Evolutionary conservation across 805 yeast genomes (phyloP).

Genomic region (Sungouiella thailandica): DNA sequence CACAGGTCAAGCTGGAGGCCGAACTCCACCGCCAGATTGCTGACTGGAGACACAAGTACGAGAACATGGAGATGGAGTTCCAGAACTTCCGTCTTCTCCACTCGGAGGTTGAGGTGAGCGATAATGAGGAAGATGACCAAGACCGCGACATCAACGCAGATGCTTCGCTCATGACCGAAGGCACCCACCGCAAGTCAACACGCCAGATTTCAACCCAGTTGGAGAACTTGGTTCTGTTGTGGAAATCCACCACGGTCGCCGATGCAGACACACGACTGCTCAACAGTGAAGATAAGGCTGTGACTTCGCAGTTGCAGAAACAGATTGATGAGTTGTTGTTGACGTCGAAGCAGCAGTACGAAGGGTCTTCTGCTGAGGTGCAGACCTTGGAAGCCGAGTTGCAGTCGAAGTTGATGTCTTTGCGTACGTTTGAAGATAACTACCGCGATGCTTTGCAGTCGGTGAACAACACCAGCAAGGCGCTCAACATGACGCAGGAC

Average conservation of each 20-base stretch:
- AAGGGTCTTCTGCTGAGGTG: slow-evolving; percentile 31
- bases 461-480: slow-evolving; percentile 69
- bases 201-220: slow-evolving; percentile 31
- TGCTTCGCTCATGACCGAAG: slow-evolving; percentile 18
- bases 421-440: slow-evolving; percentile 50
- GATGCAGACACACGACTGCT: slow-evolving; percentile 5
- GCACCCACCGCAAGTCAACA: slow-evolving; percentile 20
- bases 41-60: slow-evolving; percentile 44
- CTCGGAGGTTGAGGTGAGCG: slow-evolving; percentile 25
- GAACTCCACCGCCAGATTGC: slow-evolving; percentile 41
- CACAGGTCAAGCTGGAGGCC: slow-evolving; percentile 41
- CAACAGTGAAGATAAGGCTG: slow-evolving; percentile 12
- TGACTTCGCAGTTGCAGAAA: slow-evolving; percentile 42
- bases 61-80: slow-evolving; percentile 40
- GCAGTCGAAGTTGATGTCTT: slow-evolving; percentile 22
- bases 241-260: slow-evolving; percentile 20
- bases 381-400: slow-evolving; percentile 25
- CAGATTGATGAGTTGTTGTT: slow-evolving; percentile 53
- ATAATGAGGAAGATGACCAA: slow-evolving; percentile 22
- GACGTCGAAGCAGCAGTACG: slow-evolving; percentile 41
- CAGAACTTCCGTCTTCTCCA: slow-evolving; percentile 34
- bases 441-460: slow-evolving; percentile 69
- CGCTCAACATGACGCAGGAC: slow-evolving; percentile 66
- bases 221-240: slow-evolving; percentile 29
- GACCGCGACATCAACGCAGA: slow-evolving; percentile 8